Evolutionary conservation across 2,329 filamentous ascomycete genomes (phyloP), one percentile per base, ranked within the genome.

Genomic region (Fusarium avenaceum): DNA sequence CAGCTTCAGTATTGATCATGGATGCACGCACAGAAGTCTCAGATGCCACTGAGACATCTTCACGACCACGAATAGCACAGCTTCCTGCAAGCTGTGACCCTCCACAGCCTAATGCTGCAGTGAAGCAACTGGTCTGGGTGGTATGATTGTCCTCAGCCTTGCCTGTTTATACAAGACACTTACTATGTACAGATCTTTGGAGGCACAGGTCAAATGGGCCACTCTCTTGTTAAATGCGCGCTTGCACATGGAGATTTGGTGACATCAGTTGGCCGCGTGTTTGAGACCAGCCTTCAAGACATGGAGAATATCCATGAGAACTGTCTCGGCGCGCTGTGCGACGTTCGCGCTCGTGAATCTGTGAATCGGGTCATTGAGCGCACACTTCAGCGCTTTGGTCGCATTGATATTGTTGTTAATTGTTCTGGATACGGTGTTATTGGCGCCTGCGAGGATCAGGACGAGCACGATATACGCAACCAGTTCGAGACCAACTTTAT

Each of bases 401-500:
- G 89, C 61, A 87, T 97, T 68, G 95, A 98, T 76, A 88, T 97
- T 51, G 91, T 98, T 59, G 94, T 91, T 72, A 98, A 97, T 79
- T 97, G 94, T 80, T 94, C 93, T 14, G 95, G 95, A 17, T 97
- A 97, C 80, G 95, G 94, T 53, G 94, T 99, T 54, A 97, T 98
- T 72, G 95, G 93, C 28, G 90, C 95, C 2, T 97, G 94, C 79
- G 96, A 98, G 80, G 96, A 98, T 80, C 96, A 98, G 81, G 94
- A 97, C 78, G 93, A 97, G 77, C 90, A 94, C 78, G 96, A 98
- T 76, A 87, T 98, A 71, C 92, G 94, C 60, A 95, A 97, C 75
- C 96, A 98, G 79, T 97, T 98, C 80, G 93, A 96, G 83, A 97
- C 94, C 22, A 99, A 99, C 79, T 97, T 97, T 79, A 95, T 97